Evolutionary conservation across 495 filamentous ascomycete genomes (phyloP).

Genomic region (Friedmanniomyces simplex): DNA sequence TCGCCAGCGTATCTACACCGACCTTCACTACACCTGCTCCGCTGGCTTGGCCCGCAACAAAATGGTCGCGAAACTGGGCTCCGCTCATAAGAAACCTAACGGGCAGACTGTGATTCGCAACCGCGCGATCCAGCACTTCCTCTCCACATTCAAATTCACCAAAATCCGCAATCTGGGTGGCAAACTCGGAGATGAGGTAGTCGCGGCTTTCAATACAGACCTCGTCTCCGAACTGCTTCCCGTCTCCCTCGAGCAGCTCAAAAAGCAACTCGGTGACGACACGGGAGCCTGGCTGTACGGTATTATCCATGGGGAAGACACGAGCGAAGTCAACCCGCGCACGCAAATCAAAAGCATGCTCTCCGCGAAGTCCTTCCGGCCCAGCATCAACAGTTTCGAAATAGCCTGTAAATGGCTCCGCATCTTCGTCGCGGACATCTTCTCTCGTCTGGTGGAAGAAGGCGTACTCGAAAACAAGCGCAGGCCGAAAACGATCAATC

Average conservation of each 20-base stretch:
- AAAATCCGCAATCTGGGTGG: constrained; percentile 93
- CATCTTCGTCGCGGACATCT: constrained; percentile 91
- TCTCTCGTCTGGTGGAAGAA: constrained; percentile 79
- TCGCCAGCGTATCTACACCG: constrained; percentile 52
- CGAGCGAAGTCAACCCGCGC: constrained; percentile 78
- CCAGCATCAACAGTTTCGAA: constrained; percentile 66
- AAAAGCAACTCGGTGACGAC: constrained; percentile 70
- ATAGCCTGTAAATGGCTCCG: constrained; percentile 79
- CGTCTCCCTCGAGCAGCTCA: constrained; percentile 66
- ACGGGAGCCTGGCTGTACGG: constrained; percentile 83
- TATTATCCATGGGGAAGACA: constrained; percentile 74
- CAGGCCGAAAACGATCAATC: constrained; percentile 69
- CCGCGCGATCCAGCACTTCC: constrained; percentile 68
- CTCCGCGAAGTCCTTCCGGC: constrained; percentile 92
- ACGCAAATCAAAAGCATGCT: constrained; percentile 97
- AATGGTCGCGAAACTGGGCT: constrained; percentile 89
- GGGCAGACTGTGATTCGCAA: constrained; percentile 84
- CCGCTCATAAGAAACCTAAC: constrained; percentile 83
- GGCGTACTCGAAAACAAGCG: constrained; percentile 82
- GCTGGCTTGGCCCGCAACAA: constrained; percentile 85
- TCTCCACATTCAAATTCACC: constrained; percentile 82
- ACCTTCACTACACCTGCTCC: constrained; percentile 79
- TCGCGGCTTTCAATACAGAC: constrained; percentile 67
- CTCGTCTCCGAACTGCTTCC: constrained; percentile 63
- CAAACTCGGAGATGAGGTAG: constrained; percentile 85